Evolutionary conservation across 2,329 filamentous ascomycete species (phyloP), one percentile per base, ranked within the genome.

Genomic region (Triangularia verruculosa): DNA sequence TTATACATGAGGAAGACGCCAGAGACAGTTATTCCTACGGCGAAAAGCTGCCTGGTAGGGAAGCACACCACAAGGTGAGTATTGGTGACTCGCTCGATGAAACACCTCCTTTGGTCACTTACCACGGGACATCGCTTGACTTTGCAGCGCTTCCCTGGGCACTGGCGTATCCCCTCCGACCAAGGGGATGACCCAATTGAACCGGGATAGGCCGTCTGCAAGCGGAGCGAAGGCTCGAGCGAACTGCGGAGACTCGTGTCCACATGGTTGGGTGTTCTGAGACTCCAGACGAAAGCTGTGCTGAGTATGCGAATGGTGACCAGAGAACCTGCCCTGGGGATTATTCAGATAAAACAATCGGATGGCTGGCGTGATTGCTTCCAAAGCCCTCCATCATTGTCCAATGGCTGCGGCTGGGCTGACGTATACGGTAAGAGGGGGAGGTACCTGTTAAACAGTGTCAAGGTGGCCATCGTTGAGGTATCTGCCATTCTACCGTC

Each of bases 91-190:
- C 9, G 1, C 52, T 53, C 12, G 11, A 3, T 22, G 13, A 15
- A 15, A 17, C 6, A 28, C 27, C 15, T 47, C 20, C 7, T 47
- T 47, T 32, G 12, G 6, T 25, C 22, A 43, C 67, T 51, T 65
- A 70, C 70, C 67, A 71, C 32, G 68, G 63, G 43, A 61, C 34
- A 55, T 70, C 67, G 30, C 63, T 66, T 15, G 61, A 57, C 27
- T 34, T 34, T 5, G 34, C 62, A 6, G 64, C 27, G 12, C 64
- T 58, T 22, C 64, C 66, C 13, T 68, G 64, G 22, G 60, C 57
- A 20, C 62, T 69, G 20, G 67, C 67, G 57, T 69, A 68, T 20
- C 64, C 59, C 47, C 69, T 64, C 43, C 63, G 60, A 28, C 62
- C 59, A 20, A 62, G 4, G 15, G 54, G 15, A 15, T 47, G 66